phyloP scores from a whole-genome alignment of 2,329 filamentous ascomycete genomes.

The Epichloe bromicola region DNA sequence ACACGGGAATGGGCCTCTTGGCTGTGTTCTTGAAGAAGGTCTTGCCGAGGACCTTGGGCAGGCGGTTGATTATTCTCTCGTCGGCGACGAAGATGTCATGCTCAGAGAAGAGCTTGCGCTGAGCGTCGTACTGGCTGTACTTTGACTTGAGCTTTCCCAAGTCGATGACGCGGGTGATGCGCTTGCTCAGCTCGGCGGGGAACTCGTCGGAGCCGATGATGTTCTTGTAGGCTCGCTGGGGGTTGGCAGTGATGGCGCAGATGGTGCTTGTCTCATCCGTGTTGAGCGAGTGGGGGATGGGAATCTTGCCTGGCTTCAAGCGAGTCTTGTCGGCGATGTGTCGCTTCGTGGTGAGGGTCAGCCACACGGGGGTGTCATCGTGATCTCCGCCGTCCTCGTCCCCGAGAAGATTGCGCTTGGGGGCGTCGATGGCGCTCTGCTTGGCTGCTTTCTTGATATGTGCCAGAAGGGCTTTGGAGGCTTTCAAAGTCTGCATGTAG shows the following conservation, averaged over 20 bases:
- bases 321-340: conserved; percentile 59
- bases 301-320: conserved; percentile 74
- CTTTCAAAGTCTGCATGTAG: conserved; percentile 40
- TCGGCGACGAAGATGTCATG: conserved; percentile 93
- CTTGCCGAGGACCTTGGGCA: conserved; percentile 75
- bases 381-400: conserved; percentile 26
- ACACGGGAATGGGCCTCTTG: conserved; percentile 80
- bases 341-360: conserved; percentile 51
- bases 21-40: conserved; percentile 73
- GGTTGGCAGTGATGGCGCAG: conserved; percentile 74
- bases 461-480: conserved; percentile 47
- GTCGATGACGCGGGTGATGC: conserved; percentile 67
- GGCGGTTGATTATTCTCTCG: conserved; percentile 62
- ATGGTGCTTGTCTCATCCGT: conserved; percentile 51
- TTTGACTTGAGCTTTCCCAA: conserved; percentile 67
- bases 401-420: conserved; percentile 44
- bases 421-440: conserved; percentile 29
- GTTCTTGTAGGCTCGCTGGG: conserved; percentile 83
- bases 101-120: conserved; percentile 69
- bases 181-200: conserved; percentile 50
- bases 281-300: conserved; percentile 60
- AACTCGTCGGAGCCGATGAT: conserved; percentile 63
- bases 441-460: conserved; percentile 46
- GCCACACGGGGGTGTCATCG: conserved; percentile 43
- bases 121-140: conserved; percentile 78